Base-by-base conservation (phyloP, 768 basidiomycete species). In the Suillus plorans region DNA sequence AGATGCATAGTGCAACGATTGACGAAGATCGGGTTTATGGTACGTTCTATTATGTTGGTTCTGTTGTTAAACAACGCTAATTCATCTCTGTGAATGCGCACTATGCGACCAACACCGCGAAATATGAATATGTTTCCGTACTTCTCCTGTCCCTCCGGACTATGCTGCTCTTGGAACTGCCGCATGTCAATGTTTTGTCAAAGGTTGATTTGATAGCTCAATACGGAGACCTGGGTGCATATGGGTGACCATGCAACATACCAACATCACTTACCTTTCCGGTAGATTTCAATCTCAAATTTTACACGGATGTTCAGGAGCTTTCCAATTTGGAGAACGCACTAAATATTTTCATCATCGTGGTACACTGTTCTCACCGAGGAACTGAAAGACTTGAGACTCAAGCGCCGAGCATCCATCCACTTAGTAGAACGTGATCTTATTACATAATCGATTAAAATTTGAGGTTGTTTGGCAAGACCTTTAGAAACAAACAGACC, bases 291-390 rank as follows among this genome's bases (percentile, higher is more conserved):
- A 97, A 97, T 72, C 89, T 99, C 36, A 93, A 95, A 68, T 99
- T 92, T 76, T 99, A 99, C 76, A 98, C 97, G 50, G 95, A 99
- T 77, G 97, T 97, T 0, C 95, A 97, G 76, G 97, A 99, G 73
- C 82, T 99, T 0, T 89, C 90, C 1, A 89, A 98, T 74, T 86
- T 99, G 25, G 86, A 93, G 68, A 89, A 89, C 67, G 79, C 86
- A 0, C 85, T 99, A 20, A 81, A 84, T n/a, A 81, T 86, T 0
- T 73, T 25, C 86, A 1, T 84, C 90, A 0, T 87, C 89, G 1
- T 87, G 88, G 45, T 97, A 87, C 70, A 79, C 84, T 0, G 87
- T 88, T 10, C 78, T 99, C 53, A 99, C 98, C 74, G 25, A 28
- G 28, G 28, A 28, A 28, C 28, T 28, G 28, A 28, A 28, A 28